Conservation (phyloP, 805 yeast genomes). For the Starmerella etchellsii region DNA sequence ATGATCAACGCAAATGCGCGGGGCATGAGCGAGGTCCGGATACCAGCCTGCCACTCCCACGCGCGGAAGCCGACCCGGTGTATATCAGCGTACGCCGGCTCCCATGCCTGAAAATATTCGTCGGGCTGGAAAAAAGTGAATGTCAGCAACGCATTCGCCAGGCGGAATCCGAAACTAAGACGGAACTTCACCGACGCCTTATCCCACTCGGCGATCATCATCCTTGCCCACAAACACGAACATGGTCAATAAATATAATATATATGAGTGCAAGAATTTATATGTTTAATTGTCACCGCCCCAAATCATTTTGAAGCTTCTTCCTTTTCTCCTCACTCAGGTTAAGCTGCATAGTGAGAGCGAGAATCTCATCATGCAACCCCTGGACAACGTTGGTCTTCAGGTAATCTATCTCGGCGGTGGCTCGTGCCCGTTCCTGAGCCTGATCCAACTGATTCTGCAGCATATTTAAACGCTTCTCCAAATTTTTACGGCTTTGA, state of each 20-base stretch:
- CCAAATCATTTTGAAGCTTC: conserved; percentile 16
- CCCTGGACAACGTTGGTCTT: conserved; percentile 47
- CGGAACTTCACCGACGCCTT: conserved; percentile 1
- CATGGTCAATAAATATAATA: too few species aligned
- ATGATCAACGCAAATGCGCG: conserved; percentile 44
- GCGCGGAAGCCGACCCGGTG: conserved; percentile 74
- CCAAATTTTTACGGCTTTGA: conserved; percentile 23
- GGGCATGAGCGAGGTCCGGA: conserved; percentile 75
- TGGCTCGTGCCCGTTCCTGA: conserved; percentile 16
- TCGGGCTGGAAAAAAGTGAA: conserved; percentile 88
- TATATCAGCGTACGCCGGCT: conserved; percentile 70
- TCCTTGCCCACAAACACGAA: too few species aligned
- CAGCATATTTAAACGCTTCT: conserved; percentile 22
- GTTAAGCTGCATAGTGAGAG: conserved; percentile 46
- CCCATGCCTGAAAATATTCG: conserved; percentile 85
- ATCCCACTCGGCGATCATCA: background rate
- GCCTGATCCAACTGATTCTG: conserved; percentile 21
- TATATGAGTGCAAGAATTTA: too few species aligned
- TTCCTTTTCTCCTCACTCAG: conserved; percentile 28
- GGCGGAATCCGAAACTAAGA: conserved; percentile 26
- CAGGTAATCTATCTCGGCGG: conserved; percentile 23
- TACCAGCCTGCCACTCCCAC: conserved; percentile 82
- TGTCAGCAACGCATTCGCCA: conserved; percentile 50
- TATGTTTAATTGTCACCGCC: conserved; percentile 3
- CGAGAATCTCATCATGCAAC: conserved; percentile 55